These are phyloP conservation scores for Whalleya microplaca DNA, from an alignment of 2,329 filamentous ascomycete species.

Conservation along the genomic window DNA sequence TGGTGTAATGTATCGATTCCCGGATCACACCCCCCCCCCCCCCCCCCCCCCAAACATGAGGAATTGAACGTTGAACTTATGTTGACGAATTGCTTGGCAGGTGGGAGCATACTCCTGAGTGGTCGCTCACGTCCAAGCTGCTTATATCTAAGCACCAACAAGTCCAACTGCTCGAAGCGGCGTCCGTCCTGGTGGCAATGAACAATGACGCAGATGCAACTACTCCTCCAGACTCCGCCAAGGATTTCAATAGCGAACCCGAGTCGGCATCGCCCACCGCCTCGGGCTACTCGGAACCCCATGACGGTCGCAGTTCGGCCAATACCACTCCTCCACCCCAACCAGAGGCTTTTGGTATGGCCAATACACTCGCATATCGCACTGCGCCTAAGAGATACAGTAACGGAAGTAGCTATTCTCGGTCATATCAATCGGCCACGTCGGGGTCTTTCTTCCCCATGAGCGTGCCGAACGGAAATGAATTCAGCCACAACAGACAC, in stretches of 20 bases:
- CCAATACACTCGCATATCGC: slow-evolving; percentile 51
- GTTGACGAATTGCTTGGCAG: slow-evolving; percentile 59
- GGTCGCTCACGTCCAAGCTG: slow-evolving; percentile 95
- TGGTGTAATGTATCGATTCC: slow-evolving; percentile 37
- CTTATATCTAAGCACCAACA: slow-evolving; percentile 99
- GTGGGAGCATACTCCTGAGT: slow-evolving; percentile 99
- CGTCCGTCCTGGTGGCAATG: slow-evolving; percentile 95
- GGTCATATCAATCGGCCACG: slow-evolving; percentile 77
- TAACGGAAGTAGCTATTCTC: slow-evolving; percentile 64
- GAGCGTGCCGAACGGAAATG: slow-evolving; percentile 55
- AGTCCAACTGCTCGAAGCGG: slow-evolving; percentile 94
- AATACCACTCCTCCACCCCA: slow-evolving; percentile 92
- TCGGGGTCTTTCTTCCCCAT: slow-evolving; percentile 57
- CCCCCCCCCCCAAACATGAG: slow-evolving; percentile 32
- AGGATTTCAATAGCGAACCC: slow-evolving; percentile 74
- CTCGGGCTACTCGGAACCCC: slow-evolving; percentile 78
- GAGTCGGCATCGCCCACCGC: slow-evolving; percentile 82
- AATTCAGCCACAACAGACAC: slow-evolving; percentile 66
- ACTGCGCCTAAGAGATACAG: slow-evolving; percentile 61
- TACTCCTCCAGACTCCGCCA: slow-evolving; percentile 67
- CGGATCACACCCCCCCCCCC: no score
- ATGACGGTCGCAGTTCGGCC: slow-evolving; percentile 79
- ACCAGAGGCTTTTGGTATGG: slow-evolving; percentile 63
- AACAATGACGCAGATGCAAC: slow-evolving; percentile 58
- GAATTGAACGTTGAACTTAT: slow-evolving; percentile 37